Percentiles rank a stretch among this genome's conserved stretches.
Conservation (phyloP, 169 alveolate species). For the Plasmodium adleri region DNA sequence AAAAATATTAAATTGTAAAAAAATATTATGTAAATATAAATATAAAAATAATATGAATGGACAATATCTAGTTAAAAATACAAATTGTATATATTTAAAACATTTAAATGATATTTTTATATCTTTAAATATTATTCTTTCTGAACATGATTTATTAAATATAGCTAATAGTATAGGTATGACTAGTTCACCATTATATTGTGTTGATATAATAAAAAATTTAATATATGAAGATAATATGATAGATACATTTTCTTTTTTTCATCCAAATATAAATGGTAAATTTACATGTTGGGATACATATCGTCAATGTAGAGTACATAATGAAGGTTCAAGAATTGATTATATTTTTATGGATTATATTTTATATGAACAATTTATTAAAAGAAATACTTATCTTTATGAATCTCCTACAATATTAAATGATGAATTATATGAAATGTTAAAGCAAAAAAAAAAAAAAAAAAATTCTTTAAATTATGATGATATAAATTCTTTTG, state of each 20-base stretch:
- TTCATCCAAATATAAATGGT: constrained; percentile 35
- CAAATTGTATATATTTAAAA: constrained; percentile 39
- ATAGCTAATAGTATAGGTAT: constrained; percentile 29
- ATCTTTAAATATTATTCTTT: constrained; percentile 24
- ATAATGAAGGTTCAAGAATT: constrained; percentile 62
- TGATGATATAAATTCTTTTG: constrained; percentile 7
- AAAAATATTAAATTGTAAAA: constrained; percentile 14
- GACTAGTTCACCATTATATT: constrained; percentile 45
- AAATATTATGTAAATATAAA: constrained; percentile 34
- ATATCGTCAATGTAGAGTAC: constrained; percentile 35
- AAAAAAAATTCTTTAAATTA: background rate
- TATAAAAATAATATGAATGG: constrained; percentile 16
- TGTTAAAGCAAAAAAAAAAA: background rate
- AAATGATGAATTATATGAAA: constrained; percentile 9
- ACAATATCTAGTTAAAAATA: constrained; percentile 27
- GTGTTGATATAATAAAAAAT: constrained; percentile 32
- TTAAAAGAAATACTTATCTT: constrained; percentile 14
- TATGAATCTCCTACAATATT: constrained; percentile 41
- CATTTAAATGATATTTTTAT: constrained; percentile 30
- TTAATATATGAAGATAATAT: constrained; percentile 49
- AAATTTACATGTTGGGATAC: constrained; percentile 74
- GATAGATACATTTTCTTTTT: constrained; percentile 64
- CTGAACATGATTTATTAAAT: constrained; percentile 30
- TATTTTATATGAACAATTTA: constrained; percentile 34
- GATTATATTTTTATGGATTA: constrained; percentile 64